Evolutionary conservation across 163 green algal species (phyloP), one percentile per base, ranked within the genome.

Genomic region (Scenedesmus sp.): DNA sequence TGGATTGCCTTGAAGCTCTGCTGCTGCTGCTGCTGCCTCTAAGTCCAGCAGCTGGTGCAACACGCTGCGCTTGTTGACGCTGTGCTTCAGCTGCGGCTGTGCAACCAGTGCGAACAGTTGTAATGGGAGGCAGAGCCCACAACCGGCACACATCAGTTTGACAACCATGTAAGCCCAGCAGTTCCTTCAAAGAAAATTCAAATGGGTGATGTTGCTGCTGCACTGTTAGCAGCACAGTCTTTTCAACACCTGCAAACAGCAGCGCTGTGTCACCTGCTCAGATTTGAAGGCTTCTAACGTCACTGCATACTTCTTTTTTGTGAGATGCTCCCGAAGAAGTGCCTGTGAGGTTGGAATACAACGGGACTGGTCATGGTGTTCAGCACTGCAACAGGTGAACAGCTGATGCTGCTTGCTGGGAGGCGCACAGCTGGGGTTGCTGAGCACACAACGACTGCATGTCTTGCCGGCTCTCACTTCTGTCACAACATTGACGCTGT

Each of bases 51-150:
- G 9, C 42, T 83, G 43, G 26, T 83, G 65, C 18, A 89, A 16
- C 5, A 89, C 30, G 43, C 68, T 89, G 22, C 84, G 33, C 43
- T 82, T 89, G 65, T 53, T 89, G 59, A 89, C 70, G 33, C 42
- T 42, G 10, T 68, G 84, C 26, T 79, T 18, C 2, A 35, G 37
- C 61, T 42, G 46, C 10, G 65, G 42, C 84, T 81, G 65, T 83
- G 30, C 42, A 15, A 10, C 0, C n/a, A 49, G 20, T 49, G 42
- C 76, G 15, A 83, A 73, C 22, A n/a, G 12, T 12, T 26, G 46
- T 53, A 22, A 22, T 12, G 51, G 51, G 18, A 83, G 22, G 76
- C 30, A 56, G n/a, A 80, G 70, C 33, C 44, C 6, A 80, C n/a
- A 73, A 26, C 61, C 61, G 61, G 22, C 22, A 73, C 22, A 73